phyloP scores from a whole-genome alignment of 352 stramenopile genomes.

The Phytophthora multivora region DNA sequence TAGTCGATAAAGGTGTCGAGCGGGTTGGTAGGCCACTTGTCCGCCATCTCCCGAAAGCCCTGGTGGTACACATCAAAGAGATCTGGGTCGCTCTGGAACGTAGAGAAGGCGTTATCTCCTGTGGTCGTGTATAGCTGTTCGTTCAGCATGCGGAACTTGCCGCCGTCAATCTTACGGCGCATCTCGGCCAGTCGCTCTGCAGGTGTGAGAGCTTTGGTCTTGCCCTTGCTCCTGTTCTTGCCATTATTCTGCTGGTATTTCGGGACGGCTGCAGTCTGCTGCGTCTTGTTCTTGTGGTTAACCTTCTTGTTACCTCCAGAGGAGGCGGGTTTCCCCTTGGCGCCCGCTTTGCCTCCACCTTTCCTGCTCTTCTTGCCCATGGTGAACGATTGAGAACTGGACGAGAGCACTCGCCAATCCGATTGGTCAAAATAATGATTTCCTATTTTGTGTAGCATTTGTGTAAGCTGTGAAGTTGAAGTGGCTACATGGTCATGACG shows the following conservation, averaged over 20 bases:
- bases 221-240: conserved; percentile 24
- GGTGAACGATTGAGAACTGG: conserved; percentile 13
- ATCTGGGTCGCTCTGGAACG: conserved; percentile 94
- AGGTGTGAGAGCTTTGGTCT: conserved; percentile 24
- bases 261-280: conserved; percentile 15
- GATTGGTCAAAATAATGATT: not conserved
- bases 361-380: conserved; percentile 37
- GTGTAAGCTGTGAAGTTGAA: conserved; percentile 15
- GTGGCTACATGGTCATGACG: not conserved
- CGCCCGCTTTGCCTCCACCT: conserved; percentile 7
- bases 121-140: conserved; percentile 98
- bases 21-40: conserved; percentile 97
- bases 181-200: conserved; percentile 72
- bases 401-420: not conserved
- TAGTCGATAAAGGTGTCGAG: conserved; percentile 97
- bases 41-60: conserved; percentile 97
- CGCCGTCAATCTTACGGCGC: conserved; percentile 90
- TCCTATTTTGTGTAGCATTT: not conserved
- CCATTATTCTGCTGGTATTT: conserved; percentile 33
- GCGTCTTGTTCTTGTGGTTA: conserved; percentile 22
- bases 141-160: conserved; percentile 98
- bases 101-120: conserved; percentile 88
- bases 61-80: conserved; percentile 98
- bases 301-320: conserved; percentile 28
- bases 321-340: conserved; percentile 28